Evolutionary conservation across 306 rosid species (phyloP), one percentile per base, ranked within the genome.

Genomic region (Glycine tomentella): DNA sequence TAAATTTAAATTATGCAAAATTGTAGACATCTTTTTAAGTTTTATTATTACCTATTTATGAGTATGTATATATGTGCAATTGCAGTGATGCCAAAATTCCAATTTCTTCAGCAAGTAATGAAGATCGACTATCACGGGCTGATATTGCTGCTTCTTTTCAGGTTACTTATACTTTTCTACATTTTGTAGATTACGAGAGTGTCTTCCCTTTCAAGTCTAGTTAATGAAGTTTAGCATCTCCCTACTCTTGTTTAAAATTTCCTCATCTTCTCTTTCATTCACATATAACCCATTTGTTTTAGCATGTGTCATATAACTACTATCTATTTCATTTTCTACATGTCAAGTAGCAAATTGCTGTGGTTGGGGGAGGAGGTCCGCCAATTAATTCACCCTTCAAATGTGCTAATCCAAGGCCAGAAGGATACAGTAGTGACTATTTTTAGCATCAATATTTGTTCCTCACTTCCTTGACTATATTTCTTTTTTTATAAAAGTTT

Each of bases 131-230:
- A 65, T 81, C 88, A 70, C 88, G 99, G 82, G 99, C 97, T 83
- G 94, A 95, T 89, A 91, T 93, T 80, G 99, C 99, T 76, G 95
- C 99, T 67, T 90, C 99, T 78, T 95, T 95, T 90, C 98, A 94
- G 98, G 98, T 94, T 70, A 70, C 82, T 59, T 69, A 67, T 73
- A 64, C 2, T 58, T 72, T 74, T 62, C 69, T 80, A 50, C 68
- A 38, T 42, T 71, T 51, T 76, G 38, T 73, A 70, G 57, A 52
- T 69, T 53, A 68, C 13, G n/a, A 36, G 3, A 50, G 57, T 16
- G 62, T 64, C 49, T 20, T 51, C n/a, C 34, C 36, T 64, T 61
- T 59, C 57, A 12, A 76, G 48, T 83, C 31, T 72, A 67, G 67
- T 66, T 51, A 72, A 50, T 42, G 77, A 58, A 46, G 55, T 65